These are phyloP conservation scores for Colletotrichum paranaense DNA, from an alignment of 2,329 filamentous ascomycete species.

Conservation along the genomic window DNA sequence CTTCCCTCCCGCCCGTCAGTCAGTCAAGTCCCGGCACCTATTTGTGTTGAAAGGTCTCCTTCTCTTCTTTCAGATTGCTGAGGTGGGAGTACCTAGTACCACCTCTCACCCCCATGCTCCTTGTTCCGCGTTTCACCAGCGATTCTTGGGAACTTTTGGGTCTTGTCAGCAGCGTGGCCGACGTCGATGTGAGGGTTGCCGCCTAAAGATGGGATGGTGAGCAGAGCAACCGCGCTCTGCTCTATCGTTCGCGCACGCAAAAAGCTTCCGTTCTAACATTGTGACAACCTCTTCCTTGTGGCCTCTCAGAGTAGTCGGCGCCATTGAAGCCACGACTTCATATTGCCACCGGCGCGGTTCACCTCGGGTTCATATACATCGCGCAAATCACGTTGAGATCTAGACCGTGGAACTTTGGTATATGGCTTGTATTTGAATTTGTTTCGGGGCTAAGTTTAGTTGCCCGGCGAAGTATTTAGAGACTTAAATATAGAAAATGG, in stretches of 20 bases:
- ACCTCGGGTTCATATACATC: not conserved
- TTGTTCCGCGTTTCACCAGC: conserved; percentile 2
- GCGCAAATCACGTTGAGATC: not conserved
- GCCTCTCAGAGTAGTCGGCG: no score
- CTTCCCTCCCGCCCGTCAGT: not conserved
- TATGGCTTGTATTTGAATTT: not conserved
- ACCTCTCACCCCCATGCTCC: not conserved
- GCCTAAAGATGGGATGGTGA: not conserved
- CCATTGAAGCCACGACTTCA: not conserved
- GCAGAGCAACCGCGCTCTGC: not conserved
- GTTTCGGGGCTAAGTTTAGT: not conserved
- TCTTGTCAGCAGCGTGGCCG: not conserved
- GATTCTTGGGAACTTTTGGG: not conserved
- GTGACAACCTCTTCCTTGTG: no score
- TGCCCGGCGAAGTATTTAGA: not conserved
- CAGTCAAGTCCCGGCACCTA: not conserved
- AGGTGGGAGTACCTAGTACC: not conserved
- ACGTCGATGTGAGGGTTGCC: not conserved
- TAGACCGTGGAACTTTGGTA: not conserved
- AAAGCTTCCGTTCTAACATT: not conserved
- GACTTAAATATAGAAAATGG: not conserved
- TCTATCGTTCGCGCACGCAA: not conserved
- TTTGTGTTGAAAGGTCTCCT: not conserved
- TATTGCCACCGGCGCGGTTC: not conserved
- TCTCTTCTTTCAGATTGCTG: not conserved